Base-by-base conservation (phyloP, 1,139 yeast genomes). In the Trichomonascaceae sp. region DNA sequence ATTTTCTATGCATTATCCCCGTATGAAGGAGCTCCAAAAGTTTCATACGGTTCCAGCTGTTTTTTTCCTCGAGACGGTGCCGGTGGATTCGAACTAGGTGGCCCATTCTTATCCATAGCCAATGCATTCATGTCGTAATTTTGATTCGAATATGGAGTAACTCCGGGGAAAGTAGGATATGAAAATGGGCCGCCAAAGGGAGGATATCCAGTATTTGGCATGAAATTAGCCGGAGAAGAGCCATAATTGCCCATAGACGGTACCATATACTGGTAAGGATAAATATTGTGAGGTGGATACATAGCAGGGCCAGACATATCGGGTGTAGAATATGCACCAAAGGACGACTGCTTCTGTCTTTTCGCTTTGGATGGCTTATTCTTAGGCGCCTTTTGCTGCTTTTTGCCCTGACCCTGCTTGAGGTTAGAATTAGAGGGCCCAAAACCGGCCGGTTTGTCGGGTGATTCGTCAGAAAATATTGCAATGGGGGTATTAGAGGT, bases 381-480 rank as follows among this genome's bases (percentile, higher is more conserved):
- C 36, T 18, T 19, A 17, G 13, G 38, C 13, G 13, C 43, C n/a
- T 15, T 27, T 18, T 32, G 43, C 32, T 36, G 17, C 41, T 27
- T 27, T 2, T 27, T 27, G 9, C 32, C 32, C 2, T 27, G 32
- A 27, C 9, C 32, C 32, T 27, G 41, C 17, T 36, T 36, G 41
- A 13, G 41, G 41, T 27, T 27, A 27, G 32, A 27, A 27, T 27
- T 27, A 27, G 32, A 27, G 32, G 32, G 32, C 10, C 32, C 32
- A 27, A 27, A 27, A 2, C 12, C 32, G 12, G 57, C 58, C 10
- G 61, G 61, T 20, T 49, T 38, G 51, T 58, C 54, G 6, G 61
- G 61, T 13, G 60, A 57, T 32, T 52, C 49, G 44, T 60, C 62
- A 1, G 62, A 60, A 41, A 58, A 60, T 3, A 55, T 43, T 4